These are phyloP conservation scores for Candida tetrigidarum DNA, from an alignment of 1,139 yeast species.

Conservation along the genomic window DNA sequence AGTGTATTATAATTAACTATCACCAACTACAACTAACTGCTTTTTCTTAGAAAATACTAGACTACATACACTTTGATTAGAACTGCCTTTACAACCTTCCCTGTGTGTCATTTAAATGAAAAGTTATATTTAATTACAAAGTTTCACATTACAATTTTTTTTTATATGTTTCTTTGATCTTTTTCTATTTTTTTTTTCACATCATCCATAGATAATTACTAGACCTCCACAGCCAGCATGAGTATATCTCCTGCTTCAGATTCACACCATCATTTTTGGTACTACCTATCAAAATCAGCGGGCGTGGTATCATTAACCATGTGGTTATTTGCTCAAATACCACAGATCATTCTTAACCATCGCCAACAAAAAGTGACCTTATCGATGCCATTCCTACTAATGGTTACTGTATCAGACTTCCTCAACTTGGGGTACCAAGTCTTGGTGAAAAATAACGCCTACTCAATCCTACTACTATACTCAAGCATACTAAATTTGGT, in stretches of 20 bases:
- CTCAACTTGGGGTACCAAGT: slow-evolving; percentile 77
- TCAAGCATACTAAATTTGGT: slow-evolving; percentile 75
- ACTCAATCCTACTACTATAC: slow-evolving; percentile 37
- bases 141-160: no score
- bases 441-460: slow-evolving; percentile 66
- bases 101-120: not conserved
- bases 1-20: no score
- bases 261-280: not conserved
- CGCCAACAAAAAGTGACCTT: slow-evolving; percentile 74
- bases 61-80: no score
- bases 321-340: slow-evolving; percentile 85
- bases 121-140: no score
- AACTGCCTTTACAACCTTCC: no score
- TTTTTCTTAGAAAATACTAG: no score
- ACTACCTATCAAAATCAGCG: slow-evolving; percentile 8
- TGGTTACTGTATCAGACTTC: slow-evolving; percentile 85
- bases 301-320: slow-evolving; percentile 38
- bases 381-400: slow-evolving; percentile 67
- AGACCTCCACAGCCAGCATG: not conserved
- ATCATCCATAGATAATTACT: not conserved
- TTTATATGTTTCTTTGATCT: not conserved
- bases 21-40: no score
- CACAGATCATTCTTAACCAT: slow-evolving; percentile 81
- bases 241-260: not conserved
- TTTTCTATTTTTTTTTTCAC: not conserved